Conservation (phyloP, 805 yeast species). For the Blastobotrys muscicola region DNA sequence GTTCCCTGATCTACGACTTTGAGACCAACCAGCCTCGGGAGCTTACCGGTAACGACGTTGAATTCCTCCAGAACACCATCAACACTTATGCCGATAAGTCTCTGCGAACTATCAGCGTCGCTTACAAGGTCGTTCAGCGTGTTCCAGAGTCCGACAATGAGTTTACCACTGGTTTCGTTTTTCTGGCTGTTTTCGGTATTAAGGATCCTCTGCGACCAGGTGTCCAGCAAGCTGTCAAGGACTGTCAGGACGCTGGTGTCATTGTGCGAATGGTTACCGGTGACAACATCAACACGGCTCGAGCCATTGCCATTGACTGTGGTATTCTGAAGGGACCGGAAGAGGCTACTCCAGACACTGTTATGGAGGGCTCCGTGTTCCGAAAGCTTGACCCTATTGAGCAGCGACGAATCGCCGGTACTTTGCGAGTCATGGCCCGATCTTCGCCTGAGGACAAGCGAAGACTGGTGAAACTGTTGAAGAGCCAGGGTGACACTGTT, state of each 20-base stretch:
- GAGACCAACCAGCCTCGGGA: constrained; percentile 3
- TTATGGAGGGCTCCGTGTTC: constrained; percentile 91
- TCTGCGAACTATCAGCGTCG: constrained; percentile 80
- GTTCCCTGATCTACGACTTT: constrained; percentile 31
- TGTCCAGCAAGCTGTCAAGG: constrained; percentile 77
- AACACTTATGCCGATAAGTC: constrained; percentile 66
- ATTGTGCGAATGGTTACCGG: constrained; percentile 98
- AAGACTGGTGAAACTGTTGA: constrained; percentile 70
- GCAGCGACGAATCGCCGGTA: constrained; percentile 55
- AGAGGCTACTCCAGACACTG: constrained; percentile 45
- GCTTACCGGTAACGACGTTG: constrained; percentile 20
- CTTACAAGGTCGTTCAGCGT: constrained; percentile 48
- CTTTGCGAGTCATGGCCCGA: constrained; percentile 77
- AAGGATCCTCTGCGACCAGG: constrained; percentile 92
- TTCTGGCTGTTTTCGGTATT: constrained; percentile 80
- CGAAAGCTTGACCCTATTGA: constrained; percentile 53
- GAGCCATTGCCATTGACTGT: constrained; percentile 80
- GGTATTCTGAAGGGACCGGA: constrained; percentile 49
- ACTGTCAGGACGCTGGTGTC: constrained; percentile 87
- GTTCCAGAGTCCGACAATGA: constrained; percentile 14
- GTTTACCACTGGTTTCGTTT: constrained; percentile 29
- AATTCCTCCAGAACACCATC: constrained; percentile 33
- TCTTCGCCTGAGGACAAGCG: constrained; percentile 95
- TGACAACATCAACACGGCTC: constrained; percentile 85
- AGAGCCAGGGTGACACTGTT: constrained; percentile 79